A percentile compares a stretch with the other conserved stretches of the same genome.
Conservation (phyloP, 176 grass and related monocot genomes). For the Musa schizocarpa region DNA sequence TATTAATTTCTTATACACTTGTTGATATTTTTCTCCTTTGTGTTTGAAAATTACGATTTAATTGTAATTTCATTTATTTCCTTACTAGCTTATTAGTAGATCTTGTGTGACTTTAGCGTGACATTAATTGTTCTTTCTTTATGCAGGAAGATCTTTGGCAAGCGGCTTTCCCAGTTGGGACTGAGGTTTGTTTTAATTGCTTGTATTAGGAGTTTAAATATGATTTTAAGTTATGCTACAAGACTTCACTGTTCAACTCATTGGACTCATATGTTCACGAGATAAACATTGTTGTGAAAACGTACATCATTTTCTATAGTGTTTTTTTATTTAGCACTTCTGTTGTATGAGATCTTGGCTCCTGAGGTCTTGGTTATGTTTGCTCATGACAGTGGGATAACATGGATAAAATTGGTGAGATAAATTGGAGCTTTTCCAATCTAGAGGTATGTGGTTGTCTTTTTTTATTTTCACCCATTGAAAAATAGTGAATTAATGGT, state of each 20-base stretch:
- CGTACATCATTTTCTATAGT: too few species aligned
- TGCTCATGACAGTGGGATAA: constrained; percentile 66
- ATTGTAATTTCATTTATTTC: too few species aligned
- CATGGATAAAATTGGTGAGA: constrained; percentile 74
- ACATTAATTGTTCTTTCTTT: constrained; percentile 9
- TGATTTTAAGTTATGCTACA: too few species aligned
- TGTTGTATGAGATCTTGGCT: neutral
- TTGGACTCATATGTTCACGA: too few species aligned
- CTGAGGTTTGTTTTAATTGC: constrained; percentile 34
- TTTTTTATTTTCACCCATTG: neutral
- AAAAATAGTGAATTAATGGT: constrained; percentile 10
- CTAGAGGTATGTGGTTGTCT: constrained; percentile 54
- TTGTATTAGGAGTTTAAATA: too few species aligned
- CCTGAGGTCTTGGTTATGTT: neutral
- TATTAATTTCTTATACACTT: too few species aligned
- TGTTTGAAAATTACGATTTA: too few species aligned
- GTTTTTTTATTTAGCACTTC: neutral
- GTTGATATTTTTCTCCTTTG: too few species aligned
- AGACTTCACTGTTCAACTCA: too few species aligned
- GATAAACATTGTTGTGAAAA: too few species aligned
- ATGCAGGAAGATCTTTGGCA: constrained; percentile 71
- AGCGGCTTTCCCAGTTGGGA: constrained; percentile 55
- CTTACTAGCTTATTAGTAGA: neutral
- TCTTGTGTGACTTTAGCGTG: neutral
- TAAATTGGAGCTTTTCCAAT: constrained; percentile 86